Conservation (phyloP, 176 grass and related monocot genomes). For the Luzula sylvatica region DNA sequence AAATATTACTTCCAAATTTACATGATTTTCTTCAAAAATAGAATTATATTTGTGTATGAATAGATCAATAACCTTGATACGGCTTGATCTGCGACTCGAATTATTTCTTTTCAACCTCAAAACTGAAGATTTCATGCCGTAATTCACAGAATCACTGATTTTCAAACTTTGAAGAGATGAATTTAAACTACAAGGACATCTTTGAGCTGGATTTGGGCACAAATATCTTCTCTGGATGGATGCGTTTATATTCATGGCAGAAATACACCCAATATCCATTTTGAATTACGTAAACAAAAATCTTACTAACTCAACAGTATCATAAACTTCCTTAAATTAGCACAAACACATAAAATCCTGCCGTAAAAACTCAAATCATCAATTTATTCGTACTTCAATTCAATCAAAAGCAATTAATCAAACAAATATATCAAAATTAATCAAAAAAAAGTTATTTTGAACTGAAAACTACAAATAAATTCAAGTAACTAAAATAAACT, state of each 20-base stretch:
- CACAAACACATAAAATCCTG: neutral
- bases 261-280: slow-evolving; percentile 55
- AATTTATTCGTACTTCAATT: neutral
- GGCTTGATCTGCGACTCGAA: slow-evolving; percentile 20
- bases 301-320: too few relatives aligned
- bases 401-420: neutral
- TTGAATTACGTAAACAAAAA: neutral
- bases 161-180: slow-evolving; percentile 25
- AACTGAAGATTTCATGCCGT: slow-evolving; percentile 16
- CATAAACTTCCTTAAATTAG: too few relatives aligned
- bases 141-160: slow-evolving; percentile 18
- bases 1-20: slow-evolving; percentile 6
- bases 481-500: neutral
- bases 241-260: slow-evolving; percentile 52
- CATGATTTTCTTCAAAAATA: neutral
- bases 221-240: slow-evolving; percentile 31
- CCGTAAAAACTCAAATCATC: neutral
- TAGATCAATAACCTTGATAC: slow-evolving; percentile 34
- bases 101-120: slow-evolving; percentile 28
- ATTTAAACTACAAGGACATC: slow-evolving; percentile 30
- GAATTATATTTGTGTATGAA: neutral
- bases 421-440: neutral
- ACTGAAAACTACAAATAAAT: neutral
- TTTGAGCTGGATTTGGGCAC: slow-evolving; percentile 24
- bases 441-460: neutral